Evolutionary conservation across 192 early-diverging fungal genomes (phyloP), one percentile per base, ranked within the genome.

Genomic region (Obelidium mucronatum): DNA sequence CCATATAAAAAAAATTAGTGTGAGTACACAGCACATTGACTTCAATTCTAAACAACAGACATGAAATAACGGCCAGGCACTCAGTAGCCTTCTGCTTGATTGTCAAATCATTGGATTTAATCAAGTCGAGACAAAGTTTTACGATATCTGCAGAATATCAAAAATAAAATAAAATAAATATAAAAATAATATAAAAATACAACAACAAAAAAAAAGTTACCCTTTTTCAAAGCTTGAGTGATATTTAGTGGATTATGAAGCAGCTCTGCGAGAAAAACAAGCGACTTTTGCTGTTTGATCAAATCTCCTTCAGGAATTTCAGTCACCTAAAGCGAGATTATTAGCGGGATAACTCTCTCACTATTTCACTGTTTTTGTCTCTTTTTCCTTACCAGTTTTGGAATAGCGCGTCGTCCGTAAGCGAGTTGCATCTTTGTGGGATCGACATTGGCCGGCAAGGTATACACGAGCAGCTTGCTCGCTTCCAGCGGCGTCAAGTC

Each of bases 21-120:
- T 33, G 33, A 1, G 24, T 39, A 22, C 72, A 36, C 66, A 13
- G 4, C 44, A n/a, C 1, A 54, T 13, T 19, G 56, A 52, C 8
- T 60, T 19, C 8, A 0, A 48, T 19, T 19, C 8, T 15, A 48
- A 48, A 58, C 55, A 55, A 58, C 26, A 6, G 33, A 84, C 83
- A 56, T 0, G 83, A 77, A 28, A 87, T 60, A 51, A 77, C 81
- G 13, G 55, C 24, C n/a, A 88, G 42, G 51, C 83, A 85, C 71
- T 88, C 87, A 22, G 78, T 86, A 6, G 80, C 8, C 63, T 88
- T 87, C 74, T 87, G 87, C 35, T 77, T 35, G 37, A 80, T 77
- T 6, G 80, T 81, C 69, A 88, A 48, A 68, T 88, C 82, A 22
- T 40, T 37, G 19, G 72, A 74, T 30, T 51, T 60, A 1, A 39